Conservation (phyloP, 257 asterid species). For the Coffea canephora region DNA sequence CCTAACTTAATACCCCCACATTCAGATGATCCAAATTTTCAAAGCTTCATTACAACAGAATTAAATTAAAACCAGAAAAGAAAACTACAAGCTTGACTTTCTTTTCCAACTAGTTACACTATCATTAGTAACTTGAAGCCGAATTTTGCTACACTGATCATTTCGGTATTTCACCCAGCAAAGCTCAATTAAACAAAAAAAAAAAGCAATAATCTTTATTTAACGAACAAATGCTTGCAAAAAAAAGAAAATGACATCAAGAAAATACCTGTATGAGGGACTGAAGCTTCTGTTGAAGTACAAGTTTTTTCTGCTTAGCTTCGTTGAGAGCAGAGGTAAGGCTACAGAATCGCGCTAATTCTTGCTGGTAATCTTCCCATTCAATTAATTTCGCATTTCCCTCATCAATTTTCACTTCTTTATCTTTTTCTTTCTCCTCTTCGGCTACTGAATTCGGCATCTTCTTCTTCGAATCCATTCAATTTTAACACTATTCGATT, state of each 20-base stretch:
- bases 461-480: conserved; percentile 22
- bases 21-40: not conserved
- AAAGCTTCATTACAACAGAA: not conserved
- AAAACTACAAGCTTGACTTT: not conserved
- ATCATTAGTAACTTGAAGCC: not conserved
- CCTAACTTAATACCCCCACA: not conserved
- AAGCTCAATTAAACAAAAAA: not conserved
- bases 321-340: conserved; percentile 72
- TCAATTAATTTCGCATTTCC: conserved; percentile 49
- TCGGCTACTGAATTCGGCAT: conserved; percentile 17
- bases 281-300: conserved; percentile 57
- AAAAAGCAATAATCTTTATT: not conserved
- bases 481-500: not conserved
- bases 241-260: not conserved
- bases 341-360: conserved; percentile 76
- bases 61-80: not conserved
- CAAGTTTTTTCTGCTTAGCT: conserved; percentile 52
- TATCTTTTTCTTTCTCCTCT: conserved; percentile 8
- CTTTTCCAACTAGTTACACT: not conserved
- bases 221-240: not conserved
- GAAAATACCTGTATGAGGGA: conserved; percentile 53
- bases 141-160: not conserved
- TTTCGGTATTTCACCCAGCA: not conserved
- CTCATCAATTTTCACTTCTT: conserved; percentile 18
- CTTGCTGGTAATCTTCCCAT: conserved; percentile 95